phyloP scores from a whole-genome alignment of 495 filamentous ascomycete species.

The Elasticomyces elasticus region DNA sequence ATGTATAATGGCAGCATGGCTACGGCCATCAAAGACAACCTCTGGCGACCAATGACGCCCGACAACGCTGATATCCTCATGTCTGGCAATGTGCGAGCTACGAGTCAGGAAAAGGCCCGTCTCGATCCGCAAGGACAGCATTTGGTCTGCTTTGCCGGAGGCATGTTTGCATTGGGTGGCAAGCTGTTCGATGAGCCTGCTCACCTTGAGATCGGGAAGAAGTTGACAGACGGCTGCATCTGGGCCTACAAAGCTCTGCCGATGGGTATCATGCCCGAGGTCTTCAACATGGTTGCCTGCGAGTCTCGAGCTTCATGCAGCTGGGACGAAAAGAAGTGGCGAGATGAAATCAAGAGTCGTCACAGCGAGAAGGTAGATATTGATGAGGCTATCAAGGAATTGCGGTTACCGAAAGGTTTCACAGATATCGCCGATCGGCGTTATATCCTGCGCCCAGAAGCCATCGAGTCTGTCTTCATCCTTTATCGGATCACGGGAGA shows the following conservation, averaged over 20 bases:
- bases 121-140: conserved; percentile 43
- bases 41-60: conserved; percentile 32
- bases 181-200: conserved; percentile 47
- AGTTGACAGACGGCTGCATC: conserved; percentile 80
- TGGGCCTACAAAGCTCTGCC: conserved; percentile 80
- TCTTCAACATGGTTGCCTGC: conserved; percentile 45
- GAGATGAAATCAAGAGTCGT: conserved; percentile 27
- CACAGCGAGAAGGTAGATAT: conserved; percentile 1
- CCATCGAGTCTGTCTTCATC: conserved; percentile 51
- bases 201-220: conserved; percentile 45
- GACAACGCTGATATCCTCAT: conserved; percentile 30
- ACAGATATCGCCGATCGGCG: conserved; percentile 24
- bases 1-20: conserved; percentile 30
- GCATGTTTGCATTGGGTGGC: conserved; percentile 48
- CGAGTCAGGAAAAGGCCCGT: neutral
- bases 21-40: conserved; percentile 27
- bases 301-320: conserved; percentile 33
- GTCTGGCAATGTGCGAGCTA: conserved; percentile 27
- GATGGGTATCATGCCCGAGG: conserved; percentile 64
- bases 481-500: conserved; percentile 69
- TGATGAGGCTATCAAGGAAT: conserved; percentile 8
- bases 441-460: conserved; percentile 57
- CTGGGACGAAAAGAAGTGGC: conserved; percentile 48
- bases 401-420: conserved; percentile 26
- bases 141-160: conserved; percentile 53